Evolutionary conservation across 805 yeast genomes (phyloP), one percentile per base, ranked within the genome.

Genomic region (Clavispora fructus): DNA sequence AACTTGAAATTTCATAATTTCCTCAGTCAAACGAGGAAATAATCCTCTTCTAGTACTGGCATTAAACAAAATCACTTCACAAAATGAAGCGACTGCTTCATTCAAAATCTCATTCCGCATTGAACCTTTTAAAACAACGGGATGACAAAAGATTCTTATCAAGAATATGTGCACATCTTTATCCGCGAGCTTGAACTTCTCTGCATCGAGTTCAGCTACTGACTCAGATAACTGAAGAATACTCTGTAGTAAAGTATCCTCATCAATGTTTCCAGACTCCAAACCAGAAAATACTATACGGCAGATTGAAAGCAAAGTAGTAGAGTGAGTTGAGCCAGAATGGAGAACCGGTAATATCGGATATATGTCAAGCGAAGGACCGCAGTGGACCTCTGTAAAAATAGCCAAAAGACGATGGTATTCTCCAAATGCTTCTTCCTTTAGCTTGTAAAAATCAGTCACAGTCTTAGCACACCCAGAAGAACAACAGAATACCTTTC

Each of bases 1-100:
- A 1, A 62, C 39, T 54, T 80, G 81, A 52, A 71, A 82, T 5
- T 60, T 53, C 6, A 73, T 67, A 4, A 89, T 52, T 6, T 68
- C 58, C 26, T 61, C 61, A 9, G 85, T 70, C 10, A 90, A 59
- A 1, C 73, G 55, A 0, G 96, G 91, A 23, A 88, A 63, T 7
- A 90, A 64, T 2, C 85, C 74, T 53, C 95, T 78, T 62, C 96
- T 76, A 0, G 87, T 82, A 44, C 59, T 71, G 0, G 87, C 66
- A 40, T 76, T 73, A 1, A 57, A 53, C 27, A 83, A 65, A 2
- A 83, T 69, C 1, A 78, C 72, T 4, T 47, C 32, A 1, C 78
- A 71, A 43, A 79, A 69, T 16, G 47, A 43, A 1, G 50, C 54
- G 1, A 79, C 57, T 0, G 49, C 48, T 7, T 54, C 58, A 10